Percentiles rank a stretch among this genome's conserved stretches.
These are phyloP conservation scores for Chalara sp. DNA, from an alignment of 2,329 filamentous ascomycete species.

Conservation along the genomic window DNA sequence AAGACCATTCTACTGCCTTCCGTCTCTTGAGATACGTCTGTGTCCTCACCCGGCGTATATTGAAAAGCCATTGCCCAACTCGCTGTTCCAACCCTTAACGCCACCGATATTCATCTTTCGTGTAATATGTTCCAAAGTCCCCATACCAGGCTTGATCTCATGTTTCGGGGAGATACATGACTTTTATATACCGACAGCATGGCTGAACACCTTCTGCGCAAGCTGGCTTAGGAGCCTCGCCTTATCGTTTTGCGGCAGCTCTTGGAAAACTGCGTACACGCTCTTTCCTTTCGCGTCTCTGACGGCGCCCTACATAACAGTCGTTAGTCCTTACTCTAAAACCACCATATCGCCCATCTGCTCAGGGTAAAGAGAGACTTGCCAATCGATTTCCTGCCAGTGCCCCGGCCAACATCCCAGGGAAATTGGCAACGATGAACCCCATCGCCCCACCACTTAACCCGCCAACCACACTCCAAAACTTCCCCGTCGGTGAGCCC, in stretches of 20 bases:
- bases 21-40: too few species aligned
- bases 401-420: conserved; percentile 80
- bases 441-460: conserved; percentile 84
- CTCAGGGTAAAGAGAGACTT: not conserved
- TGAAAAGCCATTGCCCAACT: too few species aligned
- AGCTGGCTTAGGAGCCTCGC: conserved; percentile 76
- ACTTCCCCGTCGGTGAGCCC: conserved; percentile 58
- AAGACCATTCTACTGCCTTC: too few species aligned
- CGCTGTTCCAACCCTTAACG: too few species aligned
- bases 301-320: conserved; percentile 54
- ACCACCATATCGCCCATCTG: not conserved
- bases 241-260: conserved; percentile 77
- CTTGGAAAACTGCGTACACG: conserved; percentile 73
- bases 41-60: too few species aligned
- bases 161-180: too few species aligned
- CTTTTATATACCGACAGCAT: conserved; percentile 51
- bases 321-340: too few species aligned
- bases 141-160: too few species aligned
- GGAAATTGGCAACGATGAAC: conserved; percentile 91
- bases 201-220: conserved; percentile 79
- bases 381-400: conserved; percentile 82
- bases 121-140: too few species aligned
- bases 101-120: too few species aligned
- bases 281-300: conserved; percentile 90
- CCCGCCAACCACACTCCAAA: conserved; percentile 84